These are phyloP conservation scores for Candida oleophila DNA, from an alignment of 805 yeast genomes.

Conservation along the genomic window DNA sequence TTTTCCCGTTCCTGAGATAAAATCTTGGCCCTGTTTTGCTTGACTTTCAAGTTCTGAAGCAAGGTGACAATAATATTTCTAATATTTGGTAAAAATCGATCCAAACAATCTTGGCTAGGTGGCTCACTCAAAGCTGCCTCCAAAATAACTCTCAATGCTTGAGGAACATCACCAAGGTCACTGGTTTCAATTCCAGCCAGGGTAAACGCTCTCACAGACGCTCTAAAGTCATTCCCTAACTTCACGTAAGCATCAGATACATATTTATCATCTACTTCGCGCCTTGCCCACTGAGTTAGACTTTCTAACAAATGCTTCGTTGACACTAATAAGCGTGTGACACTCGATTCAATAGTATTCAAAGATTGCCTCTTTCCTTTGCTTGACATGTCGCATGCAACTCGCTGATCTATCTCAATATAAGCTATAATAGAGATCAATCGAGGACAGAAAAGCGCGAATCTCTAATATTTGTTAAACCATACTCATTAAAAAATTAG, in stretches of 20 bases:
- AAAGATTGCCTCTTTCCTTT: conserved; percentile 22
- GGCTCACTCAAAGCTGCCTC: conserved; percentile 85
- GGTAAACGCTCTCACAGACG: conserved; percentile 77
- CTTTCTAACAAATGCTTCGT: conserved; percentile 87
- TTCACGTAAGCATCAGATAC: conserved; percentile 91
- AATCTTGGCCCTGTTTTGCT: conserved; percentile 60
- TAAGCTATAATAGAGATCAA: neutral
- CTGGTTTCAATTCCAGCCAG: conserved; percentile 76
- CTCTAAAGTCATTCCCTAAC: conserved; percentile 89
- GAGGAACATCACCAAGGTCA: conserved; percentile 91
- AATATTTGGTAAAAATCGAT: conserved; percentile 76
- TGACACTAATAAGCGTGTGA: conserved; percentile 75
- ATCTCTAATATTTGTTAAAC: no score
- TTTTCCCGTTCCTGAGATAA: conserved; percentile 22
- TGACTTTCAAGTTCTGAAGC: conserved; percentile 74
- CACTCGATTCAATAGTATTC: conserved; percentile 70
- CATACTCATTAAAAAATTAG: no score
- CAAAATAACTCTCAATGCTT: conserved; percentile 68
- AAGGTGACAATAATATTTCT: conserved; percentile 82
- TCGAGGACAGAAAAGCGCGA: neutral
- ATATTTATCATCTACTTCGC: conserved; percentile 72
- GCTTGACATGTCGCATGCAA: conserved; percentile 3
- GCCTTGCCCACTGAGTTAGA: conserved; percentile 86
- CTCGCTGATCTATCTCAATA: neutral
- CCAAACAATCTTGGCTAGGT: conserved; percentile 81